Conservation (phyloP, 805 yeast species). For the Cyberlindnera xylosilytica region DNA sequence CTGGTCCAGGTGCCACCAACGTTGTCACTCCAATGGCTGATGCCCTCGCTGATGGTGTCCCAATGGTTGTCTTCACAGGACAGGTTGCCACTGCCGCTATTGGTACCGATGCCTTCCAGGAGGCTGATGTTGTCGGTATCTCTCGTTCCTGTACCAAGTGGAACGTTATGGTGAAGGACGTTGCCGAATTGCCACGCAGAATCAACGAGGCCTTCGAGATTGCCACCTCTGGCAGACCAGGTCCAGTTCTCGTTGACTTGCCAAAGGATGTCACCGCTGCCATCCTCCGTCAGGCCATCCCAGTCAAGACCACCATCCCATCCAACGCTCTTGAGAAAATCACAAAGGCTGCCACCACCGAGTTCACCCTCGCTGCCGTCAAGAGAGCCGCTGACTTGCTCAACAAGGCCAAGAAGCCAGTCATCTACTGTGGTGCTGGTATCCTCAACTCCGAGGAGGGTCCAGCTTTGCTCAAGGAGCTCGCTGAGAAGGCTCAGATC, state of each 20-base stretch:
- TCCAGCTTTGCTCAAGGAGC: slow-evolving; percentile 72
- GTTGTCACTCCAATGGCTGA: slow-evolving; percentile 99
- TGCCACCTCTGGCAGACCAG: slow-evolving; percentile 95
- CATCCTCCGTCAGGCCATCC: slow-evolving; percentile 80
- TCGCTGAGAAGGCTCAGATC: slow-evolving; percentile 85
- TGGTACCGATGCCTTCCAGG: slow-evolving; percentile 99
- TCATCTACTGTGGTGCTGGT: slow-evolving; percentile 92
- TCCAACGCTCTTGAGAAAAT: slow-evolving; percentile 62
- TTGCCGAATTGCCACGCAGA: slow-evolving; percentile 91
- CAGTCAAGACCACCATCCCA: slow-evolving; percentile 74
- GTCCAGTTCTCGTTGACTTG: slow-evolving; percentile 95
- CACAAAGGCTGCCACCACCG: slow-evolving; percentile 66
- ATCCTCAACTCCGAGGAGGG: slow-evolving; percentile 76
- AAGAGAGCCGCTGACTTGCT: slow-evolving; percentile 73
- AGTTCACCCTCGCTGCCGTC: slow-evolving; percentile 72
- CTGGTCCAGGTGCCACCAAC: slow-evolving; percentile 99
- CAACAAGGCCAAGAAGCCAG: slow-evolving; percentile 81
- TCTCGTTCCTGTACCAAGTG: slow-evolving; percentile 97
- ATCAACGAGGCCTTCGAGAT: slow-evolving; percentile 98
- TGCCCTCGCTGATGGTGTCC: slow-evolving; percentile 96
- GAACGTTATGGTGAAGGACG: slow-evolving; percentile 97
- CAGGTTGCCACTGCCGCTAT: slow-evolving; percentile 95
- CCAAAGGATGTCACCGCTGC: slow-evolving; percentile 98
- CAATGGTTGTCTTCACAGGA: slow-evolving; percentile 94
- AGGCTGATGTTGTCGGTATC: slow-evolving; percentile 96